Conservation (phyloP, 805 yeast genomes). For the Wickerhamiella cacticola region DNA sequence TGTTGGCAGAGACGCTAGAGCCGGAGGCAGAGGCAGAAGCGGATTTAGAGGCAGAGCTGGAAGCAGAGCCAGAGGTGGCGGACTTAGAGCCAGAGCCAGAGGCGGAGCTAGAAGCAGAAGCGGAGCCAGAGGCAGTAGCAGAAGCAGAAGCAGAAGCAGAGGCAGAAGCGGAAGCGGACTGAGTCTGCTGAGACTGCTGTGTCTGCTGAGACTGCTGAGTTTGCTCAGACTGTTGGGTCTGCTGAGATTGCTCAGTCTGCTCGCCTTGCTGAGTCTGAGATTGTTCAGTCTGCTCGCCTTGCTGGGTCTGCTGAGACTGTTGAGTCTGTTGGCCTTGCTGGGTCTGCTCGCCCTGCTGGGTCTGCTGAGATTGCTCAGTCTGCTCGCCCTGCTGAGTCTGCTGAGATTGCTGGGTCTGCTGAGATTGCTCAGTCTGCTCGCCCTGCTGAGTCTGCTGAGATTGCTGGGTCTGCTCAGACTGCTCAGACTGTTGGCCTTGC, state of each 20-base stretch:
- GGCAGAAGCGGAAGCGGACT: not conserved
- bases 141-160: not conserved
- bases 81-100: not conserved
- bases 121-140: not conserved
- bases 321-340: not conserved
- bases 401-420: slow-evolving; percentile 19
- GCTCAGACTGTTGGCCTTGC: not conserved
- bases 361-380: not conserved
- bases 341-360: slow-evolving; percentile 2
- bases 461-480: slow-evolving; percentile 15
- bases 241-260: not conserved
- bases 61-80: not conserved
- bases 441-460: slow-evolving; percentile 15
- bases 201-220: slow-evolving; percentile 13
- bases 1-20: too few species aligned
- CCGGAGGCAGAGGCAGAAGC: not conserved
- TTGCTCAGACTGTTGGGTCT: not conserved
- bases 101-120: not conserved
- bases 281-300: not conserved
- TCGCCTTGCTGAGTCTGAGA: too few species aligned
- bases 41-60: not conserved
- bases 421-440: slow-evolving; percentile 15
- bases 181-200: not conserved
- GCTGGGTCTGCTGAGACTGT: slow-evolving; percentile 1
- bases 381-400: slow-evolving; percentile 16